phyloP scores from a whole-genome alignment of 2,329 filamentous ascomycete species.

The Xenoacremonium recifei region DNA sequence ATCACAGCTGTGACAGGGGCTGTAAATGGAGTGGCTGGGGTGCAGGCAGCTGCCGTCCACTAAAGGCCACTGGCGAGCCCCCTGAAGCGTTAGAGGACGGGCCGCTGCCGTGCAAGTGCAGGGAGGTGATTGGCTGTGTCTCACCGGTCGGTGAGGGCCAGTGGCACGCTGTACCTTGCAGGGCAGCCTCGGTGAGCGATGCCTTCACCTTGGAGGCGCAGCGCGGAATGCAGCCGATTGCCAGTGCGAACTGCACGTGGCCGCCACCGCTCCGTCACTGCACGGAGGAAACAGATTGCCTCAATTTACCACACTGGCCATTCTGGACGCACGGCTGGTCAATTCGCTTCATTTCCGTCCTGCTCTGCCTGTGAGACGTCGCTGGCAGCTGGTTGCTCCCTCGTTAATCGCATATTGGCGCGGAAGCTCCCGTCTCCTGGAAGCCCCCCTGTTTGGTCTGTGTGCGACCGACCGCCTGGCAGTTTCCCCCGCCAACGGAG shows the following conservation, averaged over 20 bases:
- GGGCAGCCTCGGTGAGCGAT: background rate
- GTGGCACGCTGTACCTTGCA: no score
- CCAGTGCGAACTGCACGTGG: background rate
- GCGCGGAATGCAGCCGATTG: background rate
- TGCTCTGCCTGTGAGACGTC: no score
- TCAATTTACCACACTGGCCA: no score
- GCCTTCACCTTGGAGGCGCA: background rate
- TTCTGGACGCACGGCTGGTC: no score
- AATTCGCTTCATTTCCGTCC: no score
- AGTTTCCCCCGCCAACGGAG: background rate
- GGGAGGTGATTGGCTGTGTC: background rate
- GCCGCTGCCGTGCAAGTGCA: background rate
- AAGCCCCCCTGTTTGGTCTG: no score
- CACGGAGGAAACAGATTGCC: no score
- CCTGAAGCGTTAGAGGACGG: background rate
- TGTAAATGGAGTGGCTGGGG: constrained; percentile 28
- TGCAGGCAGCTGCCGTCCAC: constrained; percentile 13
- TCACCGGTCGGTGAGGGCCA: background rate
- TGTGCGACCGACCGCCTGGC: no score
- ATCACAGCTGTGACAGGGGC: background rate
- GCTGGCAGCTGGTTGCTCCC: no score
- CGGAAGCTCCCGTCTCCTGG: no score
- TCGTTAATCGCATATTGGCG: no score
- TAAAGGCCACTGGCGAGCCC: background rate
- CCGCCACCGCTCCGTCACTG: no score